A percentile compares a stretch with the other conserved stretches of the same genome.
These are phyloP conservation scores for Aspergillus ruber DNA, from an alignment of 2,329 filamentous ascomycete genomes.

Conservation along the genomic window DNA sequence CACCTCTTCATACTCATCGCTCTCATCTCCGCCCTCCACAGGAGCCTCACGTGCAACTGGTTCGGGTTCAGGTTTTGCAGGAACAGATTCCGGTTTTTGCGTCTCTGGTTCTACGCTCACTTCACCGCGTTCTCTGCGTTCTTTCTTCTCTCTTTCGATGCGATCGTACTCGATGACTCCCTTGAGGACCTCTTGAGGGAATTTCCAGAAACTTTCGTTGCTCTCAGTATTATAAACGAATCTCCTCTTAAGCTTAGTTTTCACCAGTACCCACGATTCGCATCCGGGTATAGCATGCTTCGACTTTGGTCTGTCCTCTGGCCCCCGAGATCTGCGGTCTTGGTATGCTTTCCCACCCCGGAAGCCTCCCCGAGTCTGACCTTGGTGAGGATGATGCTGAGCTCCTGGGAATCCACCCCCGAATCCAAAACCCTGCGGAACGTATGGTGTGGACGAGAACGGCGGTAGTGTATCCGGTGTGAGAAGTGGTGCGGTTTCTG, in stretches of 20 bases:
- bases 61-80: conserved; percentile 4
- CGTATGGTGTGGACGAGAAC: conserved; percentile 33
- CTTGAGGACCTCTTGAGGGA: conserved; percentile 78
- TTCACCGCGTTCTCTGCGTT: conserved; percentile 43
- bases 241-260: conserved; percentile 78
- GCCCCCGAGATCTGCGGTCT: conserved; percentile 59
- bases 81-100: conserved; percentile 10
- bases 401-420: conserved; percentile 9
- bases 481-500: conserved; percentile 22
- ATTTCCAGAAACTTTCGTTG: conserved; percentile 89
- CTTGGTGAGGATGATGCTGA: conserved; percentile 34
- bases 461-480: conserved; percentile 27
- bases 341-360: conserved; percentile 50
- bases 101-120: conserved; percentile 16
- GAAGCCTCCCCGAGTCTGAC: conserved; percentile 41
- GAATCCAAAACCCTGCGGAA: conserved; percentile 16
- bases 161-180: conserved; percentile 62
- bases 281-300: conserved; percentile 73
- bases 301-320: conserved; percentile 71
- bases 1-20: conserved; percentile 70
- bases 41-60: conserved; percentile 17
- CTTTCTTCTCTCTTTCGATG: conserved; percentile 65
- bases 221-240: conserved; percentile 87
- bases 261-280: conserved; percentile 86
- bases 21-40: conserved; percentile 44